Evolutionary conservation across 148 eudicot species (phyloP).

Genomic region (Silene conica): DNA sequence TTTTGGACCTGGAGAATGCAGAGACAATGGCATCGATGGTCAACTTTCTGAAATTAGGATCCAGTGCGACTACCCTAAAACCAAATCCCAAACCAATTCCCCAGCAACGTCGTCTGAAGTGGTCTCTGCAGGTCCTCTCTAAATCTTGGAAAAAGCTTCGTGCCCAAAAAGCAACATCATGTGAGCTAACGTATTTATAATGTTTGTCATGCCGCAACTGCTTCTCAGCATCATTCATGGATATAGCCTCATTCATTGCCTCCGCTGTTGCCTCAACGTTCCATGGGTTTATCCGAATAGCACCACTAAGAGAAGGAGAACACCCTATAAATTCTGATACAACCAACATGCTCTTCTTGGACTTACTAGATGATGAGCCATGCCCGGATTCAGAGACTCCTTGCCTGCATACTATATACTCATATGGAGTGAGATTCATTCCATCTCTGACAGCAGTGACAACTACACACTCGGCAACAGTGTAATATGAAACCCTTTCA

Average conservation of each 20-base stretch:
- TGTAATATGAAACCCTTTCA: constrained; percentile 30
- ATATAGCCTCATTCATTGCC: constrained; percentile 39
- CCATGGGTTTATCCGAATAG: constrained; percentile 35
- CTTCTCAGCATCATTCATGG: constrained; percentile 35
- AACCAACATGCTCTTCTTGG: constrained; percentile 32
- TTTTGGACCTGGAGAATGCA: constrained; percentile 29
- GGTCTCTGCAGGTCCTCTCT: constrained; percentile 33
- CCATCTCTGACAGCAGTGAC: constrained; percentile 43
- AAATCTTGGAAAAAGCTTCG: constrained; percentile 36
- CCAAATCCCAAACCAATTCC: constrained; percentile 40
- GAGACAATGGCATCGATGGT: constrained; percentile 36
- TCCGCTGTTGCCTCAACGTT: constrained; percentile 39
- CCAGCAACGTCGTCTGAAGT: constrained; percentile 35
- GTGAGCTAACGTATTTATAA: constrained; percentile 32
- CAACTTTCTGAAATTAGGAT: constrained; percentile 37
- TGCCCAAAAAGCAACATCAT: constrained; percentile 37
- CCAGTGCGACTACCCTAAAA: constrained; percentile 38
- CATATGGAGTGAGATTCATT: constrained; percentile 37
- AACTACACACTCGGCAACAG: constrained; percentile 32
- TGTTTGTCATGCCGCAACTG: constrained; percentile 37
- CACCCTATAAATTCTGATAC: constrained; percentile 38
- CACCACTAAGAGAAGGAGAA: constrained; percentile 38
- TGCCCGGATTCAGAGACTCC: constrained; percentile 25
- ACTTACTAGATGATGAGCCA: constrained; percentile 17
- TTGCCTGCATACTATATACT: constrained; percentile 36